Conservation (phyloP, 2,329 filamentous ascomycete species). For the Sarocladium kiliense region DNA sequence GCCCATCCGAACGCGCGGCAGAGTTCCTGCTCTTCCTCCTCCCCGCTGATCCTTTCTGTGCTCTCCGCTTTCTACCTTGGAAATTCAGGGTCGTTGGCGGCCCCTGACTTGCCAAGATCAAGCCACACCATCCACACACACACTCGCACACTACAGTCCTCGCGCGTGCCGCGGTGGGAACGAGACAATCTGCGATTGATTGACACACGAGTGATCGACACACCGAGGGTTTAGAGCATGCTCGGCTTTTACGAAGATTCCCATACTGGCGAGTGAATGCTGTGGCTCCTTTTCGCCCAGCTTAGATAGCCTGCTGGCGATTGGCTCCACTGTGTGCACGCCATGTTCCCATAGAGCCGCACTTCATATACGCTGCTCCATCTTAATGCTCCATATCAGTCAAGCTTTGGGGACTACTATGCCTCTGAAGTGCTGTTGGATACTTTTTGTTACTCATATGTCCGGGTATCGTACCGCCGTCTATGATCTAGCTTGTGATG, state of each 20-base stretch:
- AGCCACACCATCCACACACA: background rate
- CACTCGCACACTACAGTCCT: background rate
- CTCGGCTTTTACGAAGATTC: background rate
- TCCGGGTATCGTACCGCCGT: slow-evolving; percentile 6
- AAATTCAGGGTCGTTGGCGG: background rate
- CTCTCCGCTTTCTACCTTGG: background rate
- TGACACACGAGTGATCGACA: background rate
- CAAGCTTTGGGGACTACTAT: background rate
- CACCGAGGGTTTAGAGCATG: background rate
- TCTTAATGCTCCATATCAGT: background rate
- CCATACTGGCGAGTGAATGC: background rate
- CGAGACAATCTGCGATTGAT: background rate
- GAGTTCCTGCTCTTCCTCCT: background rate
- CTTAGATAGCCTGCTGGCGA: no score
- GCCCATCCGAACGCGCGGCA: slow-evolving; percentile 2
- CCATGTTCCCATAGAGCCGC: background rate
- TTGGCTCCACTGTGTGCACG: background rate
- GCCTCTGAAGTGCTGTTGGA: background rate
- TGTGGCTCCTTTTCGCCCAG: background rate
- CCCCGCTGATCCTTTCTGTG: background rate
- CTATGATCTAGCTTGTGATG: background rate
- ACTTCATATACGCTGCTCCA: background rate
- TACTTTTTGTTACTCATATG: background rate
- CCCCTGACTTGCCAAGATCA: slow-evolving; percentile 6
- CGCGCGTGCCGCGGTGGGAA: slow-evolving; percentile 5